These are phyloP conservation scores for Ganoderma leucocontextum DNA, from an alignment of 1,284 basidiomycete genomes.

Conservation along the genomic window DNA sequence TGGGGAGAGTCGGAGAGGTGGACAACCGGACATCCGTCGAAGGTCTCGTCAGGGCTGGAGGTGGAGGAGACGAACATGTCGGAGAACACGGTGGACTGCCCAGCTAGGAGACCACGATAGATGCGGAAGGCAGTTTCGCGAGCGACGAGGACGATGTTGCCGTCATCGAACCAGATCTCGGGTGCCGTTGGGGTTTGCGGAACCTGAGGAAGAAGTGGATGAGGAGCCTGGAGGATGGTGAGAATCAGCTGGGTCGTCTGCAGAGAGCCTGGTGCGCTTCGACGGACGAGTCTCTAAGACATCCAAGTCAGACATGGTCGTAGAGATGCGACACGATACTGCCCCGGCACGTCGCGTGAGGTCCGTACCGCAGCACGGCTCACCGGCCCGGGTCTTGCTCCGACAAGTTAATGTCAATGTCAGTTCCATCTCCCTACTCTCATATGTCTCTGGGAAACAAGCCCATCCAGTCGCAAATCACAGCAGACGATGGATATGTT, in stretches of 20 bases:
- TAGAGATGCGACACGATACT: too few relatives aligned
- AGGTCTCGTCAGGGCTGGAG: conserved; percentile 13
- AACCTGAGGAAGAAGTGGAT: neutral
- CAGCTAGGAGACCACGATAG: conserved; percentile 28
- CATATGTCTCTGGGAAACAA: too few relatives aligned
- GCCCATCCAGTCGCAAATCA: too few relatives aligned
- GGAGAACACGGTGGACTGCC: conserved; percentile 28
- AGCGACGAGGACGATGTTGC: conserved; percentile 33
- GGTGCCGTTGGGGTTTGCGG: neutral
- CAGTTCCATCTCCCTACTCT: too few relatives aligned
- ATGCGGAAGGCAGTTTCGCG: conserved; percentile 27
- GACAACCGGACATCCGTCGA: conserved; percentile 29
- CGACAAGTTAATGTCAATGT: too few relatives aligned
- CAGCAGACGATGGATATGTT: too few relatives aligned
- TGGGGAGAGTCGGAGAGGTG: conserved; percentile 25
- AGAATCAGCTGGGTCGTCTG: neutral
- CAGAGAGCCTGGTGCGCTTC: neutral
- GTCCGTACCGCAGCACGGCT: too few relatives aligned
- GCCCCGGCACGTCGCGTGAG: too few relatives aligned
- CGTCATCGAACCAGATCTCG: conserved; percentile 31
- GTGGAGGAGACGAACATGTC: conserved; percentile 31
- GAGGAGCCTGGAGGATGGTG: neutral
- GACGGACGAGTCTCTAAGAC: neutral
- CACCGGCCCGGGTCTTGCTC: too few relatives aligned
- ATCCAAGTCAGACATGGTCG: neutral